Evolutionary conservation across 306 rosid species (phyloP), one percentile per base, ranked within the genome.

Genomic region (Lathyrus tuberosus): DNA sequence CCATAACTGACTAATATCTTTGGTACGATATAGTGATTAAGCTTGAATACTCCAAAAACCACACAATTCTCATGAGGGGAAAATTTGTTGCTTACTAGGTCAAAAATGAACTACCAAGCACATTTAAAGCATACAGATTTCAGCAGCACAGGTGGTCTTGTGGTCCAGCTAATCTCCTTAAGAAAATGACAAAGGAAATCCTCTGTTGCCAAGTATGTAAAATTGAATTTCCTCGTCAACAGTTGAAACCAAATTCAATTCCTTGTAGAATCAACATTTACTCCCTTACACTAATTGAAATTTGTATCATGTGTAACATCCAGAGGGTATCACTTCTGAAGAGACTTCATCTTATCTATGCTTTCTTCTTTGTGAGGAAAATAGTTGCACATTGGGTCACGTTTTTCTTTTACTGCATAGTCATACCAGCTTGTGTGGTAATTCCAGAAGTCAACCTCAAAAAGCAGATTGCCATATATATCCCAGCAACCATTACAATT

Each of bases 341-440:
- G 73, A 83, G 88, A 72, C 66, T 79, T 17, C 84, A 81, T 79
- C 80, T 81, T 61, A 63, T 79, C 80, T 79, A 79, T 60, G 80
- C 82, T 46, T 82, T 84, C 87, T 87, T 87, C 80, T 83, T 85
- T 24, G 83, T 75, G 79, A 79, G 88, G 78, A 85, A 83, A 79
- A 79, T 78, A 67, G 35, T 83, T 7, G 84, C 85, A 54, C 90
- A 83, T 30, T 79, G 85, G 86, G 87, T 88, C 70, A 72, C 94
- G 0, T 79, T 87, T 80, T 77, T 77, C 87, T 85, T 86, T 67
- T 82, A 83, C 84, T 83, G 87, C 84, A 71, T 83, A 68, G 83
- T 74, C 44, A 80, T 85, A 76, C 89, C 87, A 70, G 78, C 83
- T 30, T 82, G 83, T 54, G 87, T 84, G 56, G 10, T 80, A 58